Evolutionary conservation across 1,284 basidiomycete species (phyloP), one percentile per base, ranked within the genome.

Genomic region (Microbotryum saponariae): DNA sequence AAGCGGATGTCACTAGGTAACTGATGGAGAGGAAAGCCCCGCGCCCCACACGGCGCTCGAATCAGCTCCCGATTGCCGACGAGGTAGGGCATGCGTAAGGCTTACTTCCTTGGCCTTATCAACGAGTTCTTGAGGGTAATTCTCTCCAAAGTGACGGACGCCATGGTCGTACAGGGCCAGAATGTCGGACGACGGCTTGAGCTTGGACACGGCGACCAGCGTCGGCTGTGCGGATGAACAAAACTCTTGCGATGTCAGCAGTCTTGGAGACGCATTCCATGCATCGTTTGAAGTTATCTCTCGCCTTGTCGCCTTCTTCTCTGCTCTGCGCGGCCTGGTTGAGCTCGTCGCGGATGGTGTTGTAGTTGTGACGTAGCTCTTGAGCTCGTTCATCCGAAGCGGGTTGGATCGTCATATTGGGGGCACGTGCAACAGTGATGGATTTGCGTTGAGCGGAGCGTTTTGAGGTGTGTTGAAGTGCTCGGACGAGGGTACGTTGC

Each of bases 61-160:
- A 54, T 42, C 25, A 63, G 63, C 18, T 29, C 8, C 47, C 31
- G 58, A 47, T 14, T 58, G 56, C 56, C 58, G 63, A 53, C 64
- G 6, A 42, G n/a, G 51, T 31, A 10, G n/a, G 25, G 18, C 42
- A 42, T 33, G 25, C 44, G 49, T 23, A 49, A 27, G 25, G 80
- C 86, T 67, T 71, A 89, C 89, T 74, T 82, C 78, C 56, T 79
- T 78, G 1, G 90, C 87, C 73, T 96, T 98, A 52, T 92, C 89
- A n/a, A 85, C 85, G 66, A 98, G 76, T 74, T 97, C 94, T 70
- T 96, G 89, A 6, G 93, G 91, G 74, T 97, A 98, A 75, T 98
- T 98, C 77, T 98, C 94, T 14, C 96, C 94, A 74, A 97, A 98
- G 74, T 96, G 91, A 2, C 85, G 79, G 70, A 97, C 89, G 0